Base-by-base conservation (phyloP, 2,329 filamentous ascomycete species). In the Falciphora oryzae region DNA sequence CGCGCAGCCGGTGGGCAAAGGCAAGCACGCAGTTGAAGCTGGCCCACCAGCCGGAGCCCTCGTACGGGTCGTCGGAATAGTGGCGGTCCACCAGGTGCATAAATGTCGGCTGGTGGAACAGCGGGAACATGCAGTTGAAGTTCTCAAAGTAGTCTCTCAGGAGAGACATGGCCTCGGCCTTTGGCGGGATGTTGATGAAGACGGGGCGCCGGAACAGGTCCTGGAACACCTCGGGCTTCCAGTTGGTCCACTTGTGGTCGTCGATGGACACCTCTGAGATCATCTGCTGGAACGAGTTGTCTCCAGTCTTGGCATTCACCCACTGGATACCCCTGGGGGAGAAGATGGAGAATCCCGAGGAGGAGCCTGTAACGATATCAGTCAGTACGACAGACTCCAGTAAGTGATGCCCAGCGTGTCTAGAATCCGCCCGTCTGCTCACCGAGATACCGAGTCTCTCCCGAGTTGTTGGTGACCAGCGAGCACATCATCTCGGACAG, bases 401-500 rank as follows among this genome's bases (percentile, higher is more conserved):
- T 22, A 53, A 53, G 8, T 7, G 18, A 11, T 53, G 14, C 7
- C 22, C n/a, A 13, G 22, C 56, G 28, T 14, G 29, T 14, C 27
- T 3, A 25, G 18, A 16, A 28, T 27, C 16, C 8, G 28, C 13
- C 38, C 14, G n/a, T 29, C 29, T n/a, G n/a, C 83, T 63, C 82
- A 93, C 92, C 95, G 70, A 98, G 96, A 74, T 97, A 99, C 76
- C 95, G 85, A 10, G 94, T 97, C 80, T 99, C 95, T 64, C 95
- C 95, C 67, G 87, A 90, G 70, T 94, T 93, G 73, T 97, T 98
- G 1, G 94, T 98, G 35, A 99, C 93, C 38, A 99, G 79, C 3
- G 93, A 97, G 76, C 94, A 98, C 95, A 99, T 98, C 90, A 97
- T 95, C 78, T 99, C 95, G 1, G 94, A 97, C 65, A 99, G 78